Percentiles rank a stretch among this genome's conserved stretches.
Evolutionary conservation across 2,329 filamentous ascomycete genomes (phyloP).

Genomic region (Xylariales sp.): DNA sequence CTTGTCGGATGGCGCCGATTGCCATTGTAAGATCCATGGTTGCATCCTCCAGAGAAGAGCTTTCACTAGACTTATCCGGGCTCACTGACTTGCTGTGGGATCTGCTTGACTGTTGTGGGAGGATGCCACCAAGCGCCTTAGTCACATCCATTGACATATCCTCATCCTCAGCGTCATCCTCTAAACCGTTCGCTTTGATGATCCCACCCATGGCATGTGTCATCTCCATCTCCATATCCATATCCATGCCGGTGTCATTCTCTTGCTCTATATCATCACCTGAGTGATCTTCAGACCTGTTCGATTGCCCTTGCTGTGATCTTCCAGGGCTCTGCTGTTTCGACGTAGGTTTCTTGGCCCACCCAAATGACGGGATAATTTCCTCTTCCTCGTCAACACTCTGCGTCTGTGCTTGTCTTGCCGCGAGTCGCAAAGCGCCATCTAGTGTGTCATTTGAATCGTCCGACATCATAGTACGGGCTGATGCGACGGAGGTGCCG

Average conservation of each 20-base stretch:
- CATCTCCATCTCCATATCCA: constrained; percentile 52
- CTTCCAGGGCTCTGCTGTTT: constrained; percentile 21
- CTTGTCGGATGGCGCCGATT: constrained; percentile 62
- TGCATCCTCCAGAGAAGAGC: constrained; percentile 50
- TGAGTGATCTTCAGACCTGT: constrained; percentile 7
- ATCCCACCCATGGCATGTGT: constrained; percentile 54
- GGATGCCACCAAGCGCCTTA: constrained; percentile 72
- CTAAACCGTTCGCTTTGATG: constrained; percentile 31
- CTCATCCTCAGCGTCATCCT: constrained; percentile 47
- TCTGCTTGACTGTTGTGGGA: constrained; percentile 40
- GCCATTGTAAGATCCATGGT: constrained; percentile 85
- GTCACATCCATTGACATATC: constrained; percentile 96
- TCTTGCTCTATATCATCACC: constrained; percentile 19
- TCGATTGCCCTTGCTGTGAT: constrained; percentile 42
- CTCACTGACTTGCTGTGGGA: constrained; percentile 18
- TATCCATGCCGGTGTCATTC: constrained; percentile 30
- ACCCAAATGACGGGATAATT: constrained; percentile 71
- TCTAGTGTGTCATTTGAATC: constrained; percentile 72
- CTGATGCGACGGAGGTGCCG: constrained; percentile 60
- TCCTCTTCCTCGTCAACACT: constrained; percentile 64
- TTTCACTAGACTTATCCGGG: constrained; percentile 26
- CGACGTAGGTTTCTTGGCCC: constrained; percentile 54
- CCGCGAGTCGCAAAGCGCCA: constrained; percentile 70
- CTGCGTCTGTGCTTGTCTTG: constrained; percentile 69
- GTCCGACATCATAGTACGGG: constrained; percentile 46